These are phyloP conservation scores for Trametes sp. DNA, from an alignment of 1,284 basidiomycete species.

Conservation along the genomic window DNA sequence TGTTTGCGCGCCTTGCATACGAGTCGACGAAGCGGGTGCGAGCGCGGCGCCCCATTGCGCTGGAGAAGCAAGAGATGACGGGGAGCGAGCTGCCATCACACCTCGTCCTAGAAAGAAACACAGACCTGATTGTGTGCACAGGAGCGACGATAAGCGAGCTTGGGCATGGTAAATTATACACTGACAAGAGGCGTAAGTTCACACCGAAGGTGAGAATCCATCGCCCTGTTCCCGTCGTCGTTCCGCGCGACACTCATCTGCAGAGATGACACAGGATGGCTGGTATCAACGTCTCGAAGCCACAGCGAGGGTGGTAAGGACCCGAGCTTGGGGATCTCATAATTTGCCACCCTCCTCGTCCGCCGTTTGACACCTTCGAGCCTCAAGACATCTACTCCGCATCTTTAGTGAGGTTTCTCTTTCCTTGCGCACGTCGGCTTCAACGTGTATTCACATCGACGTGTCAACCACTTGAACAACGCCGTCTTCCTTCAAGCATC, in stretches of 20 bases:
- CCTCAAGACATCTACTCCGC: too few relatives aligned
- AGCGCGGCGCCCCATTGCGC: constrained; percentile 69
- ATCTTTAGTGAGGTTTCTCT: too few relatives aligned
- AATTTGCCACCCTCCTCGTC: not conserved
- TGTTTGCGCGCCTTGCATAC: constrained; percentile 66
- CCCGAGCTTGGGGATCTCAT: not conserved
- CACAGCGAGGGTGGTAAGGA: not conserved
- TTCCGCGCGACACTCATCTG: not conserved
- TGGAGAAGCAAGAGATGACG: constrained; percentile 50
- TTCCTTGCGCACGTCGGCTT: not conserved
- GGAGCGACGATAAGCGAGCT: not conserved
- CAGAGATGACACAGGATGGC: not conserved
- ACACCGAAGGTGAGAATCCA: not conserved
- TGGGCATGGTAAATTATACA: not conserved
- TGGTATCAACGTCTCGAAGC: not conserved
- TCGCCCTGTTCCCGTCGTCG: not conserved
- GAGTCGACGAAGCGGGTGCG: constrained; percentile 78
- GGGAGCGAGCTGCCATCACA: not conserved
- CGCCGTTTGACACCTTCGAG: not conserved
- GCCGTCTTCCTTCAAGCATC: not conserved
- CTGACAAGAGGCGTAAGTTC: not conserved
- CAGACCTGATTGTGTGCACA: not conserved
- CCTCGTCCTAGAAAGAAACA: not conserved
- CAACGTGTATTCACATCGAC: not conserved
- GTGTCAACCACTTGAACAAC: too few relatives aligned